Evolutionary conservation across 23 red algal species (phyloP).

Genomic region (Gracilariopsis chorda): DNA sequence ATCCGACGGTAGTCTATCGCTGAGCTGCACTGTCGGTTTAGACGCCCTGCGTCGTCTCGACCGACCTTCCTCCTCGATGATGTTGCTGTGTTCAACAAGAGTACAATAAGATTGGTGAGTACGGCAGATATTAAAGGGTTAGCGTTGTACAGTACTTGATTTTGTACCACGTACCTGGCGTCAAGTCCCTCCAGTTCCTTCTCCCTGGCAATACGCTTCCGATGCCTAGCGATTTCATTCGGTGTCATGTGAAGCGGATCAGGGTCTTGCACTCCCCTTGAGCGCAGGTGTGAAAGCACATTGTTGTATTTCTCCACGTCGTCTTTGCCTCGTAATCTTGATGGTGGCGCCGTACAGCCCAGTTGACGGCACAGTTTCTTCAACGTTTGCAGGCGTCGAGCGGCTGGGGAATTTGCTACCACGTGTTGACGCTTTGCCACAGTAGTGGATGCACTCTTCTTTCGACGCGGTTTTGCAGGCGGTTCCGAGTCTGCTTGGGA

Average conservation of each 20-base stretch:
- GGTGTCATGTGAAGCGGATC: constrained; percentile 3
- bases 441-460: background rate
- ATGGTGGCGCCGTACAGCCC: constrained; percentile 13
- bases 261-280: constrained; percentile 11
- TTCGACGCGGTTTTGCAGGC: background rate
- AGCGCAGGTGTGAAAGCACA: constrained; percentile 3
- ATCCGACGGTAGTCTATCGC: constrained; percentile 44
- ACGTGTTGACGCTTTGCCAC: background rate
- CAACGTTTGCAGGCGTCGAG: background rate
- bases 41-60: background rate
- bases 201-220: constrained; percentile 20
- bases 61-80: constrained; percentile 23
- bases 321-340: background rate
- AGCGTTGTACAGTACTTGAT: background rate
- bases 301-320: background rate
- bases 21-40: background rate
- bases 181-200: constrained; percentile 55
- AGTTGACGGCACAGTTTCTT: constrained; percentile 14
- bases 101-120: background rate
- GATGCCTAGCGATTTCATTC: constrained; percentile 13
- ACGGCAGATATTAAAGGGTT: background rate
- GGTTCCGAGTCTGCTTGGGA: background rate
- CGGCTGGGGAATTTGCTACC: background rate
- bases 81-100: constrained; percentile 11
- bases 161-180: constrained; percentile 37